These are phyloP conservation scores for Aleurites moluccanus DNA, from an alignment of 441 rosid genomes.

Conservation along the genomic window DNA sequence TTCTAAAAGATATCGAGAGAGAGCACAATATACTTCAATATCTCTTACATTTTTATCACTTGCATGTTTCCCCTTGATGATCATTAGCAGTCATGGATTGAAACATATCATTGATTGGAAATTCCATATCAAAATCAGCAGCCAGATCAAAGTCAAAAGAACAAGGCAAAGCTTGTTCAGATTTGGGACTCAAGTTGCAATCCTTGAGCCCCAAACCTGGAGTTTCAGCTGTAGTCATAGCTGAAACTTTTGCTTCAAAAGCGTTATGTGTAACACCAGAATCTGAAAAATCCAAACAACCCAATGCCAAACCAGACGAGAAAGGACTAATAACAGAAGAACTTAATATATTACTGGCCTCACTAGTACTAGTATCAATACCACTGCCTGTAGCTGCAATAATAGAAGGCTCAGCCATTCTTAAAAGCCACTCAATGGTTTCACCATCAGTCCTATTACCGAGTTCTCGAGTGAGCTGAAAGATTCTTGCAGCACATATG, in stretches of 20 bases:
- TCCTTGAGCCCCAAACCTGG: background rate
- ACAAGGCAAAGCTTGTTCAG: conserved; percentile 5
- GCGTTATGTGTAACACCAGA: background rate
- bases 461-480: conserved; percentile 38
- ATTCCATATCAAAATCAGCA: conserved; percentile 20
- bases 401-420: conserved; percentile 37
- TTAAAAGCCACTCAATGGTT: conserved; percentile 40
- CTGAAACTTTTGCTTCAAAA: background rate
- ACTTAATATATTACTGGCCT: background rate
- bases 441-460: conserved; percentile 38
- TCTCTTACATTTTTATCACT: background rate
- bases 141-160: conserved; percentile 18
- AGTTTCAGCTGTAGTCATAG: background rate
- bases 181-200: conserved; percentile 5
- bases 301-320: background rate
- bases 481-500: conserved; percentile 34
- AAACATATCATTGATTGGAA: conserved; percentile 26
- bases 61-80: background rate
- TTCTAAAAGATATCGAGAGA: background rate
- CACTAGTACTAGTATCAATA: background rate
- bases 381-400: conserved; percentile 29
- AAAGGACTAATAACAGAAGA: background rate
- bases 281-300: conserved; percentile 7
- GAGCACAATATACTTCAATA: background rate
- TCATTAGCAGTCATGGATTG: background rate